Percentiles rank a stretch among this genome's conserved stretches.
Conservation (phyloP, 2,329 filamentous ascomycete species). For the Ilyonectria mors-panacis region DNA sequence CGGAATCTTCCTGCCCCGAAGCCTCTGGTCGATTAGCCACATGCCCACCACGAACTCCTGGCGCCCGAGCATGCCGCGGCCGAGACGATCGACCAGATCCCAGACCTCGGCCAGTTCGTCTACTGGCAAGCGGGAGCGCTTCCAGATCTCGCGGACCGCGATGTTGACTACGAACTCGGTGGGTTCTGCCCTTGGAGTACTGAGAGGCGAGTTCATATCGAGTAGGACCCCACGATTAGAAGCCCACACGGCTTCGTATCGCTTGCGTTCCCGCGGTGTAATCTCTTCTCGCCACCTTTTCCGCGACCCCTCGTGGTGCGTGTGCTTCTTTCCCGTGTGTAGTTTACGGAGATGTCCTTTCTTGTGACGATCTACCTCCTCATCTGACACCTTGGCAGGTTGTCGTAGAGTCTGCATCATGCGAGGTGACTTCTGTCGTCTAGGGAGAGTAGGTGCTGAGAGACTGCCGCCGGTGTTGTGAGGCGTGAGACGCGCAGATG, state of each 20-base stretch:
- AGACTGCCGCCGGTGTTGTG: slow-evolving; percentile 57
- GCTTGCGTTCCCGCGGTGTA: slow-evolving; percentile 79
- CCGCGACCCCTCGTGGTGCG: slow-evolving; percentile 82
- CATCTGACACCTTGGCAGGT: slow-evolving; percentile 63
- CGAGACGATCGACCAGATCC: slow-evolving; percentile 77
- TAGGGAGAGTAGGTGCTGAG: slow-evolving; percentile 55
- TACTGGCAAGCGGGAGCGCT: slow-evolving; percentile 74
- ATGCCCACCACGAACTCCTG: slow-evolving; percentile 87
- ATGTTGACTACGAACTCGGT: slow-evolving; percentile 74
- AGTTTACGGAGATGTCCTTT: slow-evolving; percentile 66
- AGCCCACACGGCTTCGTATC: slow-evolving; percentile 89
- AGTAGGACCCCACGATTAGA: slow-evolving; percentile 78
- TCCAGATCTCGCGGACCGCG: slow-evolving; percentile 83
- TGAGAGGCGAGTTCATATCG: slow-evolving; percentile 41
- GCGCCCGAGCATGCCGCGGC: slow-evolving; percentile 70
- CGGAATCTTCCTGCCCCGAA: slow-evolving; percentile 85
- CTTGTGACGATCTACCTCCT: slow-evolving; percentile 68
- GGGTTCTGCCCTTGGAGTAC: slow-evolving; percentile 44
- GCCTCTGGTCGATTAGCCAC: slow-evolving; percentile 85
- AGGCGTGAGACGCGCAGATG: slow-evolving; percentile 70
- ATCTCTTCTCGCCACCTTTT: slow-evolving; percentile 84
- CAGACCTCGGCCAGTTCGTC: slow-evolving; percentile 83
- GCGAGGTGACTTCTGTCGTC: slow-evolving; percentile 63
- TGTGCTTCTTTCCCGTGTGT: slow-evolving; percentile 74
- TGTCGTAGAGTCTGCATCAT: slow-evolving; percentile 79